These are phyloP conservation scores for Solanum chiquidenum DNA, from an alignment of 257 asterid species.

Conservation along the genomic window DNA sequence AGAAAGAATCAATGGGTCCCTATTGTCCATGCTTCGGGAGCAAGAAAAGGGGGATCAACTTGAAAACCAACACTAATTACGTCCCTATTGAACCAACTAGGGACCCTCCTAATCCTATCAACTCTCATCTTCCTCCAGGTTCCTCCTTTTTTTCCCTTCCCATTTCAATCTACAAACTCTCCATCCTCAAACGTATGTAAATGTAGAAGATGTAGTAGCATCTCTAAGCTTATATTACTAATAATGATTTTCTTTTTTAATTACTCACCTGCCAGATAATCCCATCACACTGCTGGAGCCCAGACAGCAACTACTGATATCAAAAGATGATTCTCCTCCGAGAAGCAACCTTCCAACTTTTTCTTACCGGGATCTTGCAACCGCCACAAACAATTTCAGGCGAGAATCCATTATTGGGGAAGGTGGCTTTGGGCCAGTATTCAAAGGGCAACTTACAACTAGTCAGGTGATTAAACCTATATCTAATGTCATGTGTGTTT, in stretches of 20 bases:
- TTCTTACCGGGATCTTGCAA: slow-evolving; percentile 26
- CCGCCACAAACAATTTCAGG: slow-evolving; percentile 30
- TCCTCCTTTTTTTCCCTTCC: neutral
- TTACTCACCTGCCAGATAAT: neutral
- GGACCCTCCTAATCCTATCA: neutral
- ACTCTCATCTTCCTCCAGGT: neutral
- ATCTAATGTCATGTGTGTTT: neutral
- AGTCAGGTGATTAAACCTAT: slow-evolving; percentile 18
- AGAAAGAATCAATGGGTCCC: slow-evolving; percentile 2
- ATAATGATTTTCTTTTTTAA: neutral
- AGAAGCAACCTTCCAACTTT: slow-evolving; percentile 5
- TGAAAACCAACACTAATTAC: neutral
- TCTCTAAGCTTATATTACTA: neutral
- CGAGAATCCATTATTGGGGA: slow-evolving; percentile 22
- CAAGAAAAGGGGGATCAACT: neutral
- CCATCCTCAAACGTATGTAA: neutral
- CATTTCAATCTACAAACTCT: neutral
- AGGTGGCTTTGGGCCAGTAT: slow-evolving; percentile 51
- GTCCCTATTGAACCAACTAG: neutral
- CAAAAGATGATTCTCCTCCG: neutral
- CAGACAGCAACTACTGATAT: neutral
- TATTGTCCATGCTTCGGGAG: slow-evolving; percentile 8
- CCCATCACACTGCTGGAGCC: neutral
- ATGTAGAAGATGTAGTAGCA: neutral
- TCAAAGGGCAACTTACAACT: slow-evolving; percentile 17